Base-by-base conservation (phyloP, 176 grass and related monocot genomes). In the Triticum dicoccoides region DNA sequence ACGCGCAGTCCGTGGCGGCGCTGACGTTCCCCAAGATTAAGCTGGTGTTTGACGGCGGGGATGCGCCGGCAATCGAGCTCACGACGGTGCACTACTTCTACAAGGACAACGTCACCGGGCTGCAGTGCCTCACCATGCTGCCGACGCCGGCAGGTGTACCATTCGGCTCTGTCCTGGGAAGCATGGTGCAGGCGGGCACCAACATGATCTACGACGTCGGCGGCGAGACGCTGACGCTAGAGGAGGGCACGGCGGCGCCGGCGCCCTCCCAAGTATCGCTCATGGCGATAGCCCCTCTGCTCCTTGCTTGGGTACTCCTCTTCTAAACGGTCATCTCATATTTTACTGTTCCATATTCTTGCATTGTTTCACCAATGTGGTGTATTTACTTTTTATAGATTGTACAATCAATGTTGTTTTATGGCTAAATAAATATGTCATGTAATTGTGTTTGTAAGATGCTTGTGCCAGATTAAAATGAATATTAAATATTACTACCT, bases 71-170 rank as follows among this genome's bases (percentile, higher is more conserved):
- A 9, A 41, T 41, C 9, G 39, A 10, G 39, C 39, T 41, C 39
- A 41, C 39, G 37, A 8, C 7, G 37, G 63, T 65, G 63, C 9
- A 65, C 64, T 66, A 66, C 27, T 79, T 87, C 78, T 82, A 17
- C 65, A 72, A 12, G 14, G 5, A 15, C 15, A 41, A 25, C 0
- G 71, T 8, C 29, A 67, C 29, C 12, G 65, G 58, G n/a, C 17
- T 88, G 29, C 38, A 84, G 75, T 88, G 86, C 59, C 52, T 88
- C 18, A 69, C 80, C 12, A 69, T 88, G 42, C 21, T 88, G 62
- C 72, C 72, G 11, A 1, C 2, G 6, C 10, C 5, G 0, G 0
- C 17, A 4, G 14, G 3, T 0, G 1, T 0, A 6, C 65, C 29
- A 1, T 4, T 65, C 63, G 25, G 63, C 0, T 77, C 69, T 11